Conservation (phyloP, 202 grass and related monocot genomes). For the Digitaria exilis region DNA sequence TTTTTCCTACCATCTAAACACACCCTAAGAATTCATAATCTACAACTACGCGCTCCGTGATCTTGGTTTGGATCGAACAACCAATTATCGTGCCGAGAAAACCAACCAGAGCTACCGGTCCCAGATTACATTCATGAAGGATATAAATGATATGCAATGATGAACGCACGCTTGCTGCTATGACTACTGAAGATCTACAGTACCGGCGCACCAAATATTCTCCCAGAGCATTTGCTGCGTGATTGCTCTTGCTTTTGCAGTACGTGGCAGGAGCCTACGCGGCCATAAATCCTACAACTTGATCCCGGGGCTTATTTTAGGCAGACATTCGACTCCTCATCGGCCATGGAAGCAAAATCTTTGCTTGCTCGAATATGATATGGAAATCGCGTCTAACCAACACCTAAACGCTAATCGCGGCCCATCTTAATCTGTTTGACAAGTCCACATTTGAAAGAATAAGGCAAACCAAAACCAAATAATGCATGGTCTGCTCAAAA, state of each 20-base stretch:
- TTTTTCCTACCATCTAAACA: no score
- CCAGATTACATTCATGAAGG: neutral
- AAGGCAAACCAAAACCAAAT: neutral
- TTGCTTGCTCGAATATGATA: neutral
- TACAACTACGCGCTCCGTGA: no score
- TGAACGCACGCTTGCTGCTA: constrained; percentile 8
- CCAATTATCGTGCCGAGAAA: no score
- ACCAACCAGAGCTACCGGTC: neutral
- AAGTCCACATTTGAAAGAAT: neutral
- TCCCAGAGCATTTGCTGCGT: neutral
- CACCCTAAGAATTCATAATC: no score
- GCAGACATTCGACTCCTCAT: neutral
- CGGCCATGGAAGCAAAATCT: constrained; percentile 3
- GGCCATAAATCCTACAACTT: neutral
- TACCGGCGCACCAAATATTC: constrained; percentile 22
- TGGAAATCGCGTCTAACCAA: neutral
- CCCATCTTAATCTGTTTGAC: neutral
- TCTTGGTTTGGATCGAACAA: no score
- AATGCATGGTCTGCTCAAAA: neutral
- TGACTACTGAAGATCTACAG: constrained; percentile 10
- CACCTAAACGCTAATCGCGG: neutral
- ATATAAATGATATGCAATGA: neutral
- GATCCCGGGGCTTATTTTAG: neutral
- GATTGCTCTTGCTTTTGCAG: neutral
- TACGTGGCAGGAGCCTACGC: neutral